phyloP scores from a whole-genome alignment of 495 filamentous ascomycete species.

The Tuber melanosporum region DNA sequence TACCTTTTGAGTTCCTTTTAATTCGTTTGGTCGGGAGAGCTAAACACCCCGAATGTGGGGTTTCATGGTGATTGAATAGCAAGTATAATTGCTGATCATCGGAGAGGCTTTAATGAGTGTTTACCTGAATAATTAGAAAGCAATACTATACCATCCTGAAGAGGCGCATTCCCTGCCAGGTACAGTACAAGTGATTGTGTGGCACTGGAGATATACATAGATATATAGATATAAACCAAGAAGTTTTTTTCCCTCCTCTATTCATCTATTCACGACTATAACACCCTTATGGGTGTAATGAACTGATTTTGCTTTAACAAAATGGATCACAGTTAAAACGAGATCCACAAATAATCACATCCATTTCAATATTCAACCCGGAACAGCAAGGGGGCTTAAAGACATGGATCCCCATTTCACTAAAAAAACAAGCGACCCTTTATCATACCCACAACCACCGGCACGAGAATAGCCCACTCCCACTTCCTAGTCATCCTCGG shows the following conservation, averaged over 20 bases:
- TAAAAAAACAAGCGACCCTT: not conserved
- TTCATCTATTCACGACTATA: not conserved
- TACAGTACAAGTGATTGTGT: not conserved
- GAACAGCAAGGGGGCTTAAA: not conserved
- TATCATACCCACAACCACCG: not conserved
- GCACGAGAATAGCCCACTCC: not conserved
- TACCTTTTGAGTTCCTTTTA: not conserved
- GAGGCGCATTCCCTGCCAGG: not conserved
- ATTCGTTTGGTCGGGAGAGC: not conserved
- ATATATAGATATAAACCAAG: not conserved
- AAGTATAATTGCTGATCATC: not conserved
- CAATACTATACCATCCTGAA: not conserved
- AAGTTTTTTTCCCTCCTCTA: not conserved
- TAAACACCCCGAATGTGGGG: not conserved
- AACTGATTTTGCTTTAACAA: not conserved
- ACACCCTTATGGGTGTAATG: not conserved
- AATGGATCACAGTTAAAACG: not conserved
- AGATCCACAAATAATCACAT: not conserved
- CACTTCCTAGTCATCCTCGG: not conserved
- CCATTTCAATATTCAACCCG: not conserved
- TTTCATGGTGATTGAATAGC: not conserved
- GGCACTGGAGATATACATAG: no score
- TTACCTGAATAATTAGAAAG: not conserved
- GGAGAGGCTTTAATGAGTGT: not conserved
- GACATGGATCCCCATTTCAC: not conserved